Evolutionary conservation across 208 protist species (phyloP), one percentile per base, ranked within the genome.

Genomic region (Leishmania guyanensis): DNA sequence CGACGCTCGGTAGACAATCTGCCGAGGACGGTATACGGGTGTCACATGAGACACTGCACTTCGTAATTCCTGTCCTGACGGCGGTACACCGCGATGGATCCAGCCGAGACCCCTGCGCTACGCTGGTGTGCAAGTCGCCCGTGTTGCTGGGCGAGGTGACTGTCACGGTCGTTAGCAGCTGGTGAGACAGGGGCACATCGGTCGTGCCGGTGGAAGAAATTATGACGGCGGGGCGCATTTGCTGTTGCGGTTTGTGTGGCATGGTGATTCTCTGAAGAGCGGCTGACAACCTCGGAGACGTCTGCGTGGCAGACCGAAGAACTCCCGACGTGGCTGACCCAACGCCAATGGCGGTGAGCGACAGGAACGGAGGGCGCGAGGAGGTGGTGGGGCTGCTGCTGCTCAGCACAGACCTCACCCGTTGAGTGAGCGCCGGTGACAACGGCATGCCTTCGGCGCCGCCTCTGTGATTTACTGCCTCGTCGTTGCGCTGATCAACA

Each of bases 1-100:
- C 70, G 36, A 77, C 58, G n/a, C 81, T 84, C 50, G 53, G 16
- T 6, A 60, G 36, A 58, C 29, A 75, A 39, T 84, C 81, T 20
- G 1, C 3, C 75, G 75, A 80, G 43, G 50, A 33, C 50, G 53
- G 53, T 50, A 73, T 53, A 54, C 60, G 75, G 69, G 68, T 77
- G 22, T 77, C 76, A 73, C 50, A 72, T 14, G 75, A 84, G 70
- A 33, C 77, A 60, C 58, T 73, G 81, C 33, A 60, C 22, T 50
- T 46, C 12, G 33, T 22, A 33, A 26, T 43, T 51, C 33, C 56
- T 29, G 39, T 53, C 65, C 29, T 74, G 58, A 46, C n/a, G 70
- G 56, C 33, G 69, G 70, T 60, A 36, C 29, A 60, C 48, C 60
- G 48, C 75, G 75, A 58, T 22, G 75, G 39, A 9, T 78, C 39